These are phyloP conservation scores for Solanum hybrid DNA, from an alignment of 305 asterid genomes.

Conservation along the genomic window DNA sequence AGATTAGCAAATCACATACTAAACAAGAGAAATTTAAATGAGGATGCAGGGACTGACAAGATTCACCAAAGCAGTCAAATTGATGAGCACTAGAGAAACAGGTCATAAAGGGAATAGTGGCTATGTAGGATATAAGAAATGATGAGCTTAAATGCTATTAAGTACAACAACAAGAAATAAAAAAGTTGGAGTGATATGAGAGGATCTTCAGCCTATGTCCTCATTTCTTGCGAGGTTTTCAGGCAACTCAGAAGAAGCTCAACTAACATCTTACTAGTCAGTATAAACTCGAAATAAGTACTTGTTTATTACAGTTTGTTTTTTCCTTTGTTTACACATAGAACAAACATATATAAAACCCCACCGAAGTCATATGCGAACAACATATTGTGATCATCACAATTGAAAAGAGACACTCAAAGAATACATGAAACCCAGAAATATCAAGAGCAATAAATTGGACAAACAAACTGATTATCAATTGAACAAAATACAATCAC, in stretches of 20 bases:
- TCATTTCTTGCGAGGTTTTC: neutral
- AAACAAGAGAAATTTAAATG: neutral
- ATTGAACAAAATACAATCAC: neutral
- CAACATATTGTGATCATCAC: neutral
- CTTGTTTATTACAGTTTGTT: neutral
- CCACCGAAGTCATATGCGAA: neutral
- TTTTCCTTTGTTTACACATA: neutral
- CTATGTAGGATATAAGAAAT: neutral
- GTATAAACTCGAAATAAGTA: neutral
- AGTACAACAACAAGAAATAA: neutral
- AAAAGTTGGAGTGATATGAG: neutral
- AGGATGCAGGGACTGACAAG: neutral
- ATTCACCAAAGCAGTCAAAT: neutral
- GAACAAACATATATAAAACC: neutral
- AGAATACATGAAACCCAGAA: neutral
- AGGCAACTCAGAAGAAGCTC: neutral
- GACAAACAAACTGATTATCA: neutral
- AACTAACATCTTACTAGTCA: neutral
- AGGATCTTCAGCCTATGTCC: neutral
- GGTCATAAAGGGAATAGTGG: neutral
- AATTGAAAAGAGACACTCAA: neutral
- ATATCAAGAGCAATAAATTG: neutral
- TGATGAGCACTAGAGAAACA: neutral
- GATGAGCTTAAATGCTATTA: neutral
- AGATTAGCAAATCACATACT: neutral